Evolutionary conservation across 352 stramenopile species (phyloP).

Genomic region (Phytophthora europaea): DNA sequence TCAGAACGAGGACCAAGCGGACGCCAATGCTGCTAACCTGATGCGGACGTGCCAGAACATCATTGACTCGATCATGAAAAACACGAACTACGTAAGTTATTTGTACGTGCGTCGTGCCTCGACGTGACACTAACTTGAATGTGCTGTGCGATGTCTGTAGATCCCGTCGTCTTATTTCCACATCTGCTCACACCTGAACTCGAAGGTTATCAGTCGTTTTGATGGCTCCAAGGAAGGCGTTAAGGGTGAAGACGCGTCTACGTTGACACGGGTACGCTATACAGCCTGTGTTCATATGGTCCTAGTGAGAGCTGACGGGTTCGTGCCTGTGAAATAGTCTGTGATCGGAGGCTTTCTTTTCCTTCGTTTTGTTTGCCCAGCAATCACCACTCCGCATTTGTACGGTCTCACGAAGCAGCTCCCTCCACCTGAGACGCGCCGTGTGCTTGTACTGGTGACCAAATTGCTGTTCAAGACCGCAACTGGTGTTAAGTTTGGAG

Average conservation of each 20-base stretch:
- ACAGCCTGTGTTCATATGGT: neutral
- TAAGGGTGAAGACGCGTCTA: conserved; percentile 63
- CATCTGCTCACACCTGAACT: conserved; percentile 81
- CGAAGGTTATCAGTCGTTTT: conserved; percentile 77
- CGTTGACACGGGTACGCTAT: conserved; percentile 59
- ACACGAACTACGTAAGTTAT: conserved; percentile 52
- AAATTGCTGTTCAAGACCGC: conserved; percentile 93
- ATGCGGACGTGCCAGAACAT: conserved; percentile 88
- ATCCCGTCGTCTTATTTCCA: conserved; percentile 81
- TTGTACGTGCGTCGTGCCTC: neutral
- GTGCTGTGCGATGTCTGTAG: conserved; percentile 32
- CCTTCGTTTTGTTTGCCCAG: conserved; percentile 89
- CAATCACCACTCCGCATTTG: conserved; percentile 88
- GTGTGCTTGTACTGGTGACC: conserved; percentile 87
- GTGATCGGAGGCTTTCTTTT: conserved; percentile 92
- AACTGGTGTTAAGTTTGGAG: conserved; percentile 87
- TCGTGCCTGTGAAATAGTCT: conserved; percentile 45
- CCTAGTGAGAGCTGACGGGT: neutral
- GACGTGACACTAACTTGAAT: conserved; percentile 1
- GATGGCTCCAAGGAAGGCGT: conserved; percentile 69
- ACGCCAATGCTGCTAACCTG: conserved; percentile 78
- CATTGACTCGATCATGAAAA: conserved; percentile 82
- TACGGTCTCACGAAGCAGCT: conserved; percentile 86
- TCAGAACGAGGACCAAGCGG: conserved; percentile 42
- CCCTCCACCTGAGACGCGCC: conserved; percentile 72